A percentile compares a stretch with the other conserved stretches of the same genome.
phyloP scores from a whole-genome alignment of 805 yeast genomes.

The Metahyphopichia silvanorum region DNA sequence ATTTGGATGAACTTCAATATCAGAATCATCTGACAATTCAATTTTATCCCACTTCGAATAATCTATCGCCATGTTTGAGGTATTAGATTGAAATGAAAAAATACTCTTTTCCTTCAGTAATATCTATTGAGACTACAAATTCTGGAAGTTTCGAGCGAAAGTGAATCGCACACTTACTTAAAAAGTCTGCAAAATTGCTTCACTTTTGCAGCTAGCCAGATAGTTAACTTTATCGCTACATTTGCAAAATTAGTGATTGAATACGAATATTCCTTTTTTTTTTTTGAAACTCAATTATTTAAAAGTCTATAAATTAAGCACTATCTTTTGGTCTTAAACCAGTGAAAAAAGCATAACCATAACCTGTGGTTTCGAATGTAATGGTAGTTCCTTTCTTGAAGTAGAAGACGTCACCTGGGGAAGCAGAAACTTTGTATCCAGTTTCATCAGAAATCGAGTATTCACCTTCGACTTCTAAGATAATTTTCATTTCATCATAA shows the following conservation, averaged over 20 bases:
- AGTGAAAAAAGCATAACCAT: conserved; percentile 60
- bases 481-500: conserved; percentile 67
- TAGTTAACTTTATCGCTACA: too few relatives aligned
- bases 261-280: too few relatives aligned
- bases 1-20: conserved; percentile 95
- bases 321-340: conserved; percentile 62
- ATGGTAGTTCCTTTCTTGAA: conserved; percentile 67
- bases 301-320: too few relatives aligned
- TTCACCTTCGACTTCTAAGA: conserved; percentile 65
- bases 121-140: too few relatives aligned
- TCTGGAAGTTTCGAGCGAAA: too few relatives aligned
- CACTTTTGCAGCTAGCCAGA: too few relatives aligned
- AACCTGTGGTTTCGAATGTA: conserved; percentile 58
- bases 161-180: too few relatives aligned
- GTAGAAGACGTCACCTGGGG: conserved; percentile 67
- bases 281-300: too few relatives aligned
- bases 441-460: conserved; percentile 61
- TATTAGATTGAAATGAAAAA: too few relatives aligned
- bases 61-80: conserved; percentile 75
- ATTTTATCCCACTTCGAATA: conserved; percentile 98
- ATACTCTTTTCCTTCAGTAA: too few relatives aligned
- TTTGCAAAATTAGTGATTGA: too few relatives aligned
- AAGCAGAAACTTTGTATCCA: conserved; percentile 53
- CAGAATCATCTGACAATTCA: conserved; percentile 95
- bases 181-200: too few relatives aligned